These are phyloP conservation scores for Saccharomyces mikatae DNA, from an alignment of 805 yeast genomes.

Conservation along the genomic window DNA sequence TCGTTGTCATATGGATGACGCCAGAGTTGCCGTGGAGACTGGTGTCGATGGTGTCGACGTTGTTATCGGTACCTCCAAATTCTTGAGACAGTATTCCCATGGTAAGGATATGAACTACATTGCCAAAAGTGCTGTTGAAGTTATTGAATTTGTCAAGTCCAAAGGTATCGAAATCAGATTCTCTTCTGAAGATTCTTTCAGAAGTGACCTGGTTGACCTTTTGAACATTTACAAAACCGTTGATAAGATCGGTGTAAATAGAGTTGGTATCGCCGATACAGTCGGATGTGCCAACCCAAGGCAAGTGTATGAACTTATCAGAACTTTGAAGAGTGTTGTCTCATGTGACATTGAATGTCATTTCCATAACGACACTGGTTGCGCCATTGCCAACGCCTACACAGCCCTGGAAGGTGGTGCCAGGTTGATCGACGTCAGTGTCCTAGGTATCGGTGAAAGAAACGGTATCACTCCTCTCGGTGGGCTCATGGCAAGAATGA, in stretches of 20 bases:
- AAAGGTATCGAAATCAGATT: slow-evolving; percentile 96
- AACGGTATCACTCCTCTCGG: slow-evolving; percentile 97
- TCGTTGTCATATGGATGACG: slow-evolving; percentile 98
- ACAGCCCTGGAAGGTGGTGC: slow-evolving; percentile 98
- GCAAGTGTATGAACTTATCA: slow-evolving; percentile 93
- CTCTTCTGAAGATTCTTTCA: slow-evolving; percentile 94
- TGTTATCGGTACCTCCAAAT: slow-evolving; percentile 94
- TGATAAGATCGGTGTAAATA: slow-evolving; percentile 93
- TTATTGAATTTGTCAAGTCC: slow-evolving; percentile 91
- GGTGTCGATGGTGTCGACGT: slow-evolving; percentile 99
- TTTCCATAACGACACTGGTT: slow-evolving; percentile 98
- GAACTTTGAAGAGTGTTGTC: slow-evolving; percentile 87
- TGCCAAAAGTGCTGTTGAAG: slow-evolving; percentile 92
- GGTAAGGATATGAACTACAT: slow-evolving; percentile 98
- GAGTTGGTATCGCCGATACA: slow-evolving; percentile 98
- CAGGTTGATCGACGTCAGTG: slow-evolving; percentile 85
- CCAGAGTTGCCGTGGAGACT: slow-evolving; percentile 91
- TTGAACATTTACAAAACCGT: slow-evolving; percentile 94
- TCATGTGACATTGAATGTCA: slow-evolving; percentile 97
- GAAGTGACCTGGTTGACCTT: slow-evolving; percentile 91
- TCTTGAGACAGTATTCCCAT: slow-evolving; percentile 87
- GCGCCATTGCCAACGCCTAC: slow-evolving; percentile 97
- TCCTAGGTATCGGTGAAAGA: slow-evolving; percentile 96
- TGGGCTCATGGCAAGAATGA: slow-evolving; percentile 98
- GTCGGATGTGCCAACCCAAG: slow-evolving; percentile 99